Evolutionary conservation across 192 early-diverging fungal genomes (phyloP).

Genomic region (Neocallimastix lanati): DNA sequence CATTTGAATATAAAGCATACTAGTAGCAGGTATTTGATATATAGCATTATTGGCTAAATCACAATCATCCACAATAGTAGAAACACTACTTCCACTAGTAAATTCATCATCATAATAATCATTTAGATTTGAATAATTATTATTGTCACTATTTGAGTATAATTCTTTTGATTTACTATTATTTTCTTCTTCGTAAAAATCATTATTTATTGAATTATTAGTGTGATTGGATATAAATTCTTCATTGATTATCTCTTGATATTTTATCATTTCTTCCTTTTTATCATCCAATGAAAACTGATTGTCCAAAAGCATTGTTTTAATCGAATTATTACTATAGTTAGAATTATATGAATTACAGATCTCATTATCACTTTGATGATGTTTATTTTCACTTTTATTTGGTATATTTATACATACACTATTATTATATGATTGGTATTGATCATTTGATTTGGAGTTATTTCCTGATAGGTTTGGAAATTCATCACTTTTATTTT

Average conservation of each 20-base stretch:
- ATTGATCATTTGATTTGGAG: too few relatives aligned
- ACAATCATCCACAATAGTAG: not conserved
- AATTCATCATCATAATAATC: not conserved
- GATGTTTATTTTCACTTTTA: not conserved
- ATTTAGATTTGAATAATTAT: not conserved
- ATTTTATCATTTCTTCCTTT: not conserved
- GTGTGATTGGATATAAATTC: not conserved
- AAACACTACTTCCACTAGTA: not conserved
- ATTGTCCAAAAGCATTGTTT: not conserved
- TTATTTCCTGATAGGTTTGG: too few relatives aligned
- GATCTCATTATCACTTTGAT: not conserved
- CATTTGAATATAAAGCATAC: not conserved
- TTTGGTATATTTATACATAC: not conserved
- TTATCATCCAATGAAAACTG: not conserved
- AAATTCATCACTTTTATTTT: not conserved
- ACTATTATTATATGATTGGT: not conserved
- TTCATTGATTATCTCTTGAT: not conserved
- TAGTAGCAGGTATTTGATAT: not conserved
- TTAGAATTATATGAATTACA: not conserved
- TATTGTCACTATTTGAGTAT: not conserved
- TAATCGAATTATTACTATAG: not conserved
- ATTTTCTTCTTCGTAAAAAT: not conserved
- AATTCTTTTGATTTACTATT: not conserved
- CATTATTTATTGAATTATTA: too few relatives aligned
- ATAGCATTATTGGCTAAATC: not conserved